Percentiles rank a stretch among this genome's conserved stretches.
Conservation (phyloP, 495 filamentous ascomycete species). For the Penicillium arizonense region DNA sequence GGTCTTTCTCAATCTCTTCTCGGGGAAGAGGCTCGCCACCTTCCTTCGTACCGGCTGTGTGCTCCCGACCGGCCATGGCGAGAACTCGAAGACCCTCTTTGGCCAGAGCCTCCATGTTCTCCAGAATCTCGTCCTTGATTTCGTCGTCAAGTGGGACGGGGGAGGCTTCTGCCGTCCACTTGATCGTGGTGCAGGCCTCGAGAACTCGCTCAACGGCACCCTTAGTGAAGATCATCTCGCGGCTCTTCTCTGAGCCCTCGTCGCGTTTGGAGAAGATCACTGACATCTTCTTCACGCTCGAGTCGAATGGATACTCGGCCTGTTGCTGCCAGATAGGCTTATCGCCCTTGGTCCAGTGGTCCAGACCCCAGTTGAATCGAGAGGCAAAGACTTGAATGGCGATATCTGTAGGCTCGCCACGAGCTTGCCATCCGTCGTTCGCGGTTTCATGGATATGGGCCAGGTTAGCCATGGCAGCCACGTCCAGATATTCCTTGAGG, state of each 20-base stretch:
- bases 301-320: constrained; percentile 67
- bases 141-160: constrained; percentile 42
- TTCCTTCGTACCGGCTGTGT: constrained; percentile 27
- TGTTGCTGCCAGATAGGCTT: constrained; percentile 54
- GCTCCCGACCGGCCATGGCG: constrained; percentile 53
- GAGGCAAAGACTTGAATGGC: constrained; percentile 68
- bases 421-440: constrained; percentile 55
- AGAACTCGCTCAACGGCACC: constrained; percentile 79
- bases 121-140: constrained; percentile 48
- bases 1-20: constrained; percentile 54
- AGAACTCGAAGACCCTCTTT: constrained; percentile 65
- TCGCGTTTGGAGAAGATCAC: constrained; percentile 51
- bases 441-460: constrained; percentile 53
- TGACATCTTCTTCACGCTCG: constrained; percentile 67
- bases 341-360: constrained; percentile 49
- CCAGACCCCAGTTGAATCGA: constrained; percentile 59
- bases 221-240: constrained; percentile 64
- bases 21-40: constrained; percentile 47
- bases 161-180: constrained; percentile 36
- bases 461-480: constrained; percentile 65
- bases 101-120: constrained; percentile 65
- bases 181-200: constrained; percentile 60
- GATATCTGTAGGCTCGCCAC: constrained; percentile 68
- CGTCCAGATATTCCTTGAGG: constrained; percentile 55
- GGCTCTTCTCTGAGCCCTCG: constrained; percentile 21